Conservation (phyloP, 495 filamentous ascomycete genomes). For the Cercophora scortea region DNA sequence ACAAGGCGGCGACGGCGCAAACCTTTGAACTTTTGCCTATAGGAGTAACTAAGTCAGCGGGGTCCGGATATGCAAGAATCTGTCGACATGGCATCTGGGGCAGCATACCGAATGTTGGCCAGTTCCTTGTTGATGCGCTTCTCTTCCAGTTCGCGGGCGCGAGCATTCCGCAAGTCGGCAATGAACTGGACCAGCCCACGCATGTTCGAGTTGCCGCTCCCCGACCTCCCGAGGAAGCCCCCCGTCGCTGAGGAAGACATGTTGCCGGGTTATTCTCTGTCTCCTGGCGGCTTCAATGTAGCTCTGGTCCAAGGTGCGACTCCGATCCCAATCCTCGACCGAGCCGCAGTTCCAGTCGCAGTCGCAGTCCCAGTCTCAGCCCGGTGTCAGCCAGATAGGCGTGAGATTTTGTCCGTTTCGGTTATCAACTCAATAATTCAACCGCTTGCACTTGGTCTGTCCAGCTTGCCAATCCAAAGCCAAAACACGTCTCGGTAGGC, state of each 20-base stretch:
- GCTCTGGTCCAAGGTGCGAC: no score
- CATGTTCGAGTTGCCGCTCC: constrained; percentile 64
- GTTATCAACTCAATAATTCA: not conserved
- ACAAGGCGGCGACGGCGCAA: constrained; percentile 13
- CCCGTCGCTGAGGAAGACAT: constrained; percentile 48
- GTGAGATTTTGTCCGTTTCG: no score
- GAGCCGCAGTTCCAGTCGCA: no score
- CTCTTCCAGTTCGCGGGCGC: constrained; percentile 93
- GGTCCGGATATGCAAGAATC: not conserved
- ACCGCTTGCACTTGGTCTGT: not conserved
- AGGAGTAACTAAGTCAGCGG: not conserved
- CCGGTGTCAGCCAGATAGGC: no score
- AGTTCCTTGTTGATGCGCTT: constrained; percentile 99
- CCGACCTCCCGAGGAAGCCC: constrained; percentile 55
- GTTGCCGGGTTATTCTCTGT: constrained; percentile 6
- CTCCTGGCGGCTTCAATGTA: no score
- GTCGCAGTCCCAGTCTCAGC: no score
- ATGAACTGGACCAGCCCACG: constrained; percentile 93
- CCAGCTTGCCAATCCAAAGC: not conserved
- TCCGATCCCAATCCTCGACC: no score
- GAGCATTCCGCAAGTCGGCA: constrained; percentile 88
- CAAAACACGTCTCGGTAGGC: constrained; percentile 1
- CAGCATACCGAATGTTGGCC: constrained; percentile 80
- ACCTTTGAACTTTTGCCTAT: constrained; percentile 72
- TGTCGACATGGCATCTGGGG: no score